Evolutionary conservation across 225 moss, liverwort and hornwort genomes (phyloP), one percentile per base, ranked within the genome.

Genomic region (Antitrichia curtipendula): DNA sequence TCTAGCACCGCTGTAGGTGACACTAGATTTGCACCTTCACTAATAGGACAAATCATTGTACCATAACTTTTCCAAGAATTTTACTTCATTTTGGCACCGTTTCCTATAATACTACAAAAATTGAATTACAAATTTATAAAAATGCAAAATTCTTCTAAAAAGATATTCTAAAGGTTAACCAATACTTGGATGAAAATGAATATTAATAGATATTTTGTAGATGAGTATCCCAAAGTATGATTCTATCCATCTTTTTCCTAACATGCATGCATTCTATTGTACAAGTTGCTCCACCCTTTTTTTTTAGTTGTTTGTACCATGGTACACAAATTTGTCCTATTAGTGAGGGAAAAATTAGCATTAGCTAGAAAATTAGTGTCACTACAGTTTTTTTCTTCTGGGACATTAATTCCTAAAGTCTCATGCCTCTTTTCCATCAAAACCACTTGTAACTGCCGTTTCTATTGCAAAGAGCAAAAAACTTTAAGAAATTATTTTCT

Each of bases 231-330:
- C 2, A 0, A 11, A 1, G 7, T 18, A 73, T 73, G 11, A 31
- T 73, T 29, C 29, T 29, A 29, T 73, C 10, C 4, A 29, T 73
- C 3, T 47, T 73, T 47, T 72, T 29, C 1, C 17, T 47, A 31
- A 17, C 1, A 0, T 10, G 18, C 6, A 72, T 45, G 72, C 4
- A 72, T 28, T 72, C 6, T 45, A 72, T 0, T 16, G 0, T 72
- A 6, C 6, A 72, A 72, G 4, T 72, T 45, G 17, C 1, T 45
- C 29, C 0, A 16, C 17, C 2, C n/a, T n/a, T n/a, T n/a, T n/a
- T n/a, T n/a, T n/a, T n/a, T n/a, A n/a, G n/a, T n/a, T n/a, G n/a
- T n/a, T 31, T 47, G 4, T 7, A 47, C 10, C 2, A 4, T 73
- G 2, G 47, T 45, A 11, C 1, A 18, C 1, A 29, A 29, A 11